Evolutionary conservation across 352 stramenopile genomes (phyloP).

Genomic region (Globisporangium cylindrosporum): DNA sequence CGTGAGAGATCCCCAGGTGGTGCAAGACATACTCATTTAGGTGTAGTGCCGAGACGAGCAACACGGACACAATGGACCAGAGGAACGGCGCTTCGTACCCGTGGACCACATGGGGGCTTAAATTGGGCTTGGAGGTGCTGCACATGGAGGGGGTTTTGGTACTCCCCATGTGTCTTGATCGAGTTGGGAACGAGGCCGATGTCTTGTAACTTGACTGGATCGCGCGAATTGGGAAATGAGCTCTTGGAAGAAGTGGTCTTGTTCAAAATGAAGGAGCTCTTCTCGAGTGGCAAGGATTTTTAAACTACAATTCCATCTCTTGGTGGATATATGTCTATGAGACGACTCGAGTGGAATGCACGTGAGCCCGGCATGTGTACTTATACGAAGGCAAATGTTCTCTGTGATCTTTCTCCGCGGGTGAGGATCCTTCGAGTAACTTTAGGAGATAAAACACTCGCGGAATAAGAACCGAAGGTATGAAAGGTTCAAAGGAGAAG

Average conservation of each 20-base stretch:
- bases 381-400: neutral
- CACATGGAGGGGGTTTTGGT: neutral
- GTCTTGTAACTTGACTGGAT: neutral
- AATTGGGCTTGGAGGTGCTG: neutral
- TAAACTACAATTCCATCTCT: neutral
- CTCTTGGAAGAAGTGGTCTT: neutral
- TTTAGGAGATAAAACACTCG: neutral
- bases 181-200: neutral
- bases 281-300: neutral
- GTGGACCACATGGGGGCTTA: neutral
- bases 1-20: neutral
- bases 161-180: neutral
- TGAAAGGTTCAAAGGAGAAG: neutral
- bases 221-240: neutral
- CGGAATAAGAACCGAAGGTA: neutral
- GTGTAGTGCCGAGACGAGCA: neutral
- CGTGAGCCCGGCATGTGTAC: neutral
- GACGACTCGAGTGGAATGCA: neutral
- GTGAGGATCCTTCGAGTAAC: neutral
- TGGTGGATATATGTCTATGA: neutral
- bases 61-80: neutral
- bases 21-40: slow-evolving; percentile 3
- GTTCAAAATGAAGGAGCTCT: neutral
- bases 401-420: neutral
- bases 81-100: slow-evolving; percentile 11